Base-by-base conservation (phyloP, 1,284 basidiomycete species). In the Cryptococcus maquisensis region DNA sequence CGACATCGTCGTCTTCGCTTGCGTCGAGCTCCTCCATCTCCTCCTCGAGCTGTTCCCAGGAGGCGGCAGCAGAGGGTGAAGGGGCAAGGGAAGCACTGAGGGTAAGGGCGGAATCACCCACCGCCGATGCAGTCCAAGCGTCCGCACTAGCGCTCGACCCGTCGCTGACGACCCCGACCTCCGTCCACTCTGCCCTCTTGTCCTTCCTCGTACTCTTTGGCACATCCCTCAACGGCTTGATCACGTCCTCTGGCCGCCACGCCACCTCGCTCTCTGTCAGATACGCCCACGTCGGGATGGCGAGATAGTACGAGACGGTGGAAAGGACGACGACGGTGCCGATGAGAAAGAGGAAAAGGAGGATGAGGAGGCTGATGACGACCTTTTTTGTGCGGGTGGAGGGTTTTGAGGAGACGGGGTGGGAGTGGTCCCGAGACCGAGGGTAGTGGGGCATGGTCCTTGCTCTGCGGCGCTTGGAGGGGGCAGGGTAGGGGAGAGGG, bases 241-340 rank as follows among this genome's bases (percentile, higher is more conserved):
- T 72, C 16, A 49, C 62, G 49, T 74, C 68, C 75, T 66, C 79
- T 39, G 58, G 74, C 74, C 51, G 56, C 56, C 82, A 74, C 57
- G 86, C 84, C 23, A 95, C 84, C 71, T 95, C 89, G 13, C 78
- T 74, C 70, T 93, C 87, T 9, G 84, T 81, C 67, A 96, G 81
- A 74, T 90, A 90, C 37, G 90, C 90, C 35, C 79, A 76, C 47
- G 81, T 73, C 74, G 86, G 84, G 71, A 98, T 92, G 63, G 85
- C 83, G 65, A 98, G 89, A 75, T 93, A 96, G 73, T 88, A 87
- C 28, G 90, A 88, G 44, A 96, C 84, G 24, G 90, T 90, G 15
- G 88, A 88, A 70, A 98, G 86, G 54, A 98, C 91, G 74, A 90
- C 73, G 73, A 97, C 84, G 28, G 95, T 98, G 49, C 94, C 94